phyloP scores from a whole-genome alignment of 805 yeast genomes.

The Suhomyces sp. region DNA sequence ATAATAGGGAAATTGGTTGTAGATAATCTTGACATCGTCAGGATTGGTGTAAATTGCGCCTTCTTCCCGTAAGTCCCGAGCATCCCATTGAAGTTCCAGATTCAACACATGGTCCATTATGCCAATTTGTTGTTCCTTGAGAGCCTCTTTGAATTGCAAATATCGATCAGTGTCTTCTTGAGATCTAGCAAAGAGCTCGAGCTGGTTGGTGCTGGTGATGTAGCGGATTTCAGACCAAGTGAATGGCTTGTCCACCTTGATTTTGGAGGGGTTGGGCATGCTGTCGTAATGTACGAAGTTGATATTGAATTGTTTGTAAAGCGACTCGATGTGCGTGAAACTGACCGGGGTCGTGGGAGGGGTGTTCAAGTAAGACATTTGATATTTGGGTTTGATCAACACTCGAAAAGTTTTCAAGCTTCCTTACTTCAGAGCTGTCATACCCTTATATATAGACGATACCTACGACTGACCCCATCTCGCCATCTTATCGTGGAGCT shows the following conservation, averaged over 20 bases:
- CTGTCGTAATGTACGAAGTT: slow-evolving; percentile 28
- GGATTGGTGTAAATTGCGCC: slow-evolving; percentile 43
- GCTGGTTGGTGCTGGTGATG: slow-evolving; percentile 40
- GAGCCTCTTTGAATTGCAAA: slow-evolving; percentile 41
- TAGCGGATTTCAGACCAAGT: slow-evolving; percentile 45
- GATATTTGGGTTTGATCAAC: too few species aligned
- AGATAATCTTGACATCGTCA: slow-evolving; percentile 45
- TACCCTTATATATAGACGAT: too few species aligned
- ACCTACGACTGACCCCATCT: too few species aligned
- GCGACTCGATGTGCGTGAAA: slow-evolving; percentile 10
- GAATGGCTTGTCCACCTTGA: slow-evolving; percentile 36
- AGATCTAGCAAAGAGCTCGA: slow-evolving; percentile 52
- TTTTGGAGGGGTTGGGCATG: slow-evolving; percentile 40
- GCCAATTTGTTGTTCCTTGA: slow-evolving; percentile 34
- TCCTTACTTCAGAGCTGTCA: too few species aligned
- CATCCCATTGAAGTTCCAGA: slow-evolving; percentile 52
- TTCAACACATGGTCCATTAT: slow-evolving; percentile 50
- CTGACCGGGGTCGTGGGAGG: slow-evolving; percentile 15
- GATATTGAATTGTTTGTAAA: slow-evolving; percentile 15
- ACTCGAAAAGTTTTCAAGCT: too few species aligned
- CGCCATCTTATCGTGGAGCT: slow-evolving; percentile 3
- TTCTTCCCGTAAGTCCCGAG: slow-evolving; percentile 26
- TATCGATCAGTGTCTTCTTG: slow-evolving; percentile 44
- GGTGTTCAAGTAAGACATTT: slow-evolving; percentile 12
- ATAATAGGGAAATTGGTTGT: slow-evolving; percentile 68